These are phyloP conservation scores for Rhizodiscina lignyota DNA, from an alignment of 495 filamentous ascomycete genomes.

Conservation along the genomic window DNA sequence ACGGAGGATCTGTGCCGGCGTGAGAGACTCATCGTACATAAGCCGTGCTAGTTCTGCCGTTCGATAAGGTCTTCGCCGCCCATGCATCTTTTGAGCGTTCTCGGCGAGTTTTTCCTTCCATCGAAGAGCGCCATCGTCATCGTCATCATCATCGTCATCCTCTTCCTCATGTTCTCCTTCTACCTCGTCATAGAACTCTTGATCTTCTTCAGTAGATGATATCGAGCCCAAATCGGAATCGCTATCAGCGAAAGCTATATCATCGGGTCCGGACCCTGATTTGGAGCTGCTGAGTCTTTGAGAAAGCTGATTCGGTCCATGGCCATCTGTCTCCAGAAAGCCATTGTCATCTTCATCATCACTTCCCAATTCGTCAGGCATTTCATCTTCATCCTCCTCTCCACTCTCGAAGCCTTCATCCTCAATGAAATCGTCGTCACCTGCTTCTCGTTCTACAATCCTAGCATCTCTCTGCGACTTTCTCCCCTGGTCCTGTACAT, in stretches of 20 bases:
- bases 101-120: conserved; percentile 83
- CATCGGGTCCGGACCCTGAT: conserved; percentile 14
- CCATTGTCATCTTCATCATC: conserved; percentile 31
- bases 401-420: conserved; percentile 21
- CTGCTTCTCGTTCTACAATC: conserved; percentile 37
- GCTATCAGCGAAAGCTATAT: conserved; percentile 80
- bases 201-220: conserved; percentile 50
- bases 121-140: conserved; percentile 45
- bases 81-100: conserved; percentile 56
- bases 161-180: conserved; percentile 43
- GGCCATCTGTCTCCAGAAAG: conserved; percentile 25
- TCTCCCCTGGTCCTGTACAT: conserved; percentile 45
- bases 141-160: conserved; percentile 33
- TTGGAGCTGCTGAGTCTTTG: too few species aligned
- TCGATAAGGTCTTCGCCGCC: conserved; percentile 49
- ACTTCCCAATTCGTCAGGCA: conserved; percentile 27
- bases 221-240: conserved; percentile 91
- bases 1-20: conserved; percentile 54
- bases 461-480: conserved; percentile 52
- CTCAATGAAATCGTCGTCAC: conserved; percentile 28
- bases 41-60: conserved; percentile 64
- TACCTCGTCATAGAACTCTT: conserved; percentile 40
- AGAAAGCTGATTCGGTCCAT: too few species aligned
- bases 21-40: conserved; percentile 73
- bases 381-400: conserved; percentile 23